phyloP scores from a whole-genome alignment of 495 filamentous ascomycete genomes.

The Trichoderma asperelloides region DNA sequence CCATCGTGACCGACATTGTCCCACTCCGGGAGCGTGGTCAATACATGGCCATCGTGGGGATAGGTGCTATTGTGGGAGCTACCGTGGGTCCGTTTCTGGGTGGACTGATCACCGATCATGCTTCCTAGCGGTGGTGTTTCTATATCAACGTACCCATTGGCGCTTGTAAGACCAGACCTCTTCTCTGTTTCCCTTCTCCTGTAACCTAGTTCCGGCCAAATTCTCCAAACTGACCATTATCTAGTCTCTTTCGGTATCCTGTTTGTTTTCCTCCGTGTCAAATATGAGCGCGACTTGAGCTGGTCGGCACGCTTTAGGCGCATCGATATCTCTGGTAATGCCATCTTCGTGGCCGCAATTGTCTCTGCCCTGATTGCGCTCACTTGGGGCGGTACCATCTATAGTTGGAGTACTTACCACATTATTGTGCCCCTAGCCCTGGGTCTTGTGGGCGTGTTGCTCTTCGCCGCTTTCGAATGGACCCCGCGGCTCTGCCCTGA shows the following conservation, averaged over 20 bases:
- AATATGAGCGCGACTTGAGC: slow-evolving; percentile 16
- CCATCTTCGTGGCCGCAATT: slow-evolving; percentile 20
- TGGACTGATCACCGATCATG: slow-evolving; percentile 49
- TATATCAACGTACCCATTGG: slow-evolving; percentile 28
- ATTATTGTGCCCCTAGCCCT: slow-evolving; percentile 23
- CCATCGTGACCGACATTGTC: slow-evolving; percentile 61
- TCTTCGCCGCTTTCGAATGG: slow-evolving; percentile 19
- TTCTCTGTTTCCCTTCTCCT: neutral
- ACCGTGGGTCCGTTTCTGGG: slow-evolving; percentile 63
- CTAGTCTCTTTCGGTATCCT: slow-evolving; percentile 18
- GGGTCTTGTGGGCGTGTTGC: slow-evolving; percentile 17
- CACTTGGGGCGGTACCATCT: slow-evolving; percentile 17
- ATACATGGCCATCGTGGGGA: slow-evolving; percentile 43
- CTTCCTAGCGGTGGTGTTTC: slow-evolving; percentile 31
- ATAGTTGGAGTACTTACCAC: slow-evolving; percentile 23
- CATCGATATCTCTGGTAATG: slow-evolving; percentile 26
- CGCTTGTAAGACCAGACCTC: slow-evolving; percentile 5
- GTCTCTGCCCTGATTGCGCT: slow-evolving; percentile 23
- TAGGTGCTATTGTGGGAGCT: slow-evolving; percentile 55
- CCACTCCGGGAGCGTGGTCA: slow-evolving; percentile 53
- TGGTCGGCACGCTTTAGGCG: slow-evolving; percentile 13
- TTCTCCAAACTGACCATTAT: neutral
- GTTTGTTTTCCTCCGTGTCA: slow-evolving; percentile 24
- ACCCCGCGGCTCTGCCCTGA: slow-evolving; percentile 13
- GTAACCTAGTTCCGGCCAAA: neutral